A percentile compares a stretch with the other conserved stretches of the same genome.
These are phyloP conservation scores for Candida anutae DNA, from an alignment of 1,139 yeast genomes.

Conservation along the genomic window DNA sequence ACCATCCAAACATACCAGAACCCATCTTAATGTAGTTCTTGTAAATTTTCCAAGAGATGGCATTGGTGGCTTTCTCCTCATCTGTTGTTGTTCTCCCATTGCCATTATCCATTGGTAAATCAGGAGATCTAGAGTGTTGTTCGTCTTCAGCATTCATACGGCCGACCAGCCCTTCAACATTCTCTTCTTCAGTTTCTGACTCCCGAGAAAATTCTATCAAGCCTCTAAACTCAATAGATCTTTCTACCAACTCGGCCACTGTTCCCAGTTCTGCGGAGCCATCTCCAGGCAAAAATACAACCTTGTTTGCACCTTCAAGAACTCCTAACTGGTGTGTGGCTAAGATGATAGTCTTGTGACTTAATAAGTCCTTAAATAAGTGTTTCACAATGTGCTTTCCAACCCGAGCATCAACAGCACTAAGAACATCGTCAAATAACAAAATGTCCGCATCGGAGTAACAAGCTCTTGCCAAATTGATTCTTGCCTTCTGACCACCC, in stretches of 20 bases:
- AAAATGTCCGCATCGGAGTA: conserved; percentile 26
- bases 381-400: conserved; percentile 30
- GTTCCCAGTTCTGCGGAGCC: conserved; percentile 29
- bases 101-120: conserved; percentile 4
- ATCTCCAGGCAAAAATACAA: conserved; percentile 26
- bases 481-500: conserved; percentile 39
- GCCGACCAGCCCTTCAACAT: conserved; percentile 1
- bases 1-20: conserved; percentile 38
- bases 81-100: conserved; percentile 23
- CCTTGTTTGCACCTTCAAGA: conserved; percentile 24
- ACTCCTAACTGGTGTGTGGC: conserved; percentile 34
- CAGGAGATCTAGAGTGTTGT: too few relatives aligned
- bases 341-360: conserved; percentile 22
- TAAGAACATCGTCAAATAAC: conserved; percentile 34
- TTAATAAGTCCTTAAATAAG: conserved; percentile 24
- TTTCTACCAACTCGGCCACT: conserved; percentile 16
- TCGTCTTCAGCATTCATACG: too few relatives aligned
- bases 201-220: conserved; percentile 21
- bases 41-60: conserved; percentile 25
- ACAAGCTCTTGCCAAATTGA: conserved; percentile 36
- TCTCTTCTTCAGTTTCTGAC: conserved; percentile 3
- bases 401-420: conserved; percentile 36
- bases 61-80: conserved; percentile 33
- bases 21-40: conserved; percentile 49
- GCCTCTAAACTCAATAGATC: conserved; percentile 19